These are phyloP conservation scores for Misopates orontium DNA, from an alignment of 257 asterid genomes.

Conservation along the genomic window DNA sequence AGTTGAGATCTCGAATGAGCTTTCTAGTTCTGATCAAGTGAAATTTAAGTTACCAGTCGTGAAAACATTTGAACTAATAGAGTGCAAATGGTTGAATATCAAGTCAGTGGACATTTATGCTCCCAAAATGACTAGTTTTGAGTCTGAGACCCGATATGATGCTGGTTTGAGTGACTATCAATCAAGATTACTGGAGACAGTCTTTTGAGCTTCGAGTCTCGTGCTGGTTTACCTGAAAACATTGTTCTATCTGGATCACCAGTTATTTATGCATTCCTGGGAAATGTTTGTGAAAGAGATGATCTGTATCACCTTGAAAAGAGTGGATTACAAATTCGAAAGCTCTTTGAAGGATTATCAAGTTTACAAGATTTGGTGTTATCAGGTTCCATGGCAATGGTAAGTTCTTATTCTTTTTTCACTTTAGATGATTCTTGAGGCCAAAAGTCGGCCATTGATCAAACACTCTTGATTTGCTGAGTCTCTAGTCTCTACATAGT, in stretches of 20 bases:
- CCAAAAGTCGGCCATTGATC: no score
- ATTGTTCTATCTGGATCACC: neutral
- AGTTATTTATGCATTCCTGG: neutral
- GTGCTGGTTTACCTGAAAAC: slow-evolving; percentile 3
- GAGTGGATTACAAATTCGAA: slow-evolving; percentile 7
- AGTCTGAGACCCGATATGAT: no score
- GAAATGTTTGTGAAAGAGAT: no score
- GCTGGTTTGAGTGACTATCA: neutral
- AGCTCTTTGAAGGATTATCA: neutral
- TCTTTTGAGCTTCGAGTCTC: neutral
- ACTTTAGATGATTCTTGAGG: no score
- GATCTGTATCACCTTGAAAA: neutral
- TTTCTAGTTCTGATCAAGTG: neutral
- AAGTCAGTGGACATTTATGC: no score
- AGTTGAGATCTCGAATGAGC: neutral
- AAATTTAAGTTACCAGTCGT: neutral
- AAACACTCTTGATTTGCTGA: no score
- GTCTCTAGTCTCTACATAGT: no score
- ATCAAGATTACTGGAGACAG: neutral
- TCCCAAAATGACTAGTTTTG: no score
- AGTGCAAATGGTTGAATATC: no score
- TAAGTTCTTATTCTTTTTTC: neutral
- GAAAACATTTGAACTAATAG: neutral
- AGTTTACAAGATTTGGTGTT: neutral
- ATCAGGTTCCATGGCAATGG: slow-evolving; percentile 1